Base-by-base conservation (phyloP, 192 early-diverging fungal species). In the Jimgerdemannia flammicorona region DNA sequence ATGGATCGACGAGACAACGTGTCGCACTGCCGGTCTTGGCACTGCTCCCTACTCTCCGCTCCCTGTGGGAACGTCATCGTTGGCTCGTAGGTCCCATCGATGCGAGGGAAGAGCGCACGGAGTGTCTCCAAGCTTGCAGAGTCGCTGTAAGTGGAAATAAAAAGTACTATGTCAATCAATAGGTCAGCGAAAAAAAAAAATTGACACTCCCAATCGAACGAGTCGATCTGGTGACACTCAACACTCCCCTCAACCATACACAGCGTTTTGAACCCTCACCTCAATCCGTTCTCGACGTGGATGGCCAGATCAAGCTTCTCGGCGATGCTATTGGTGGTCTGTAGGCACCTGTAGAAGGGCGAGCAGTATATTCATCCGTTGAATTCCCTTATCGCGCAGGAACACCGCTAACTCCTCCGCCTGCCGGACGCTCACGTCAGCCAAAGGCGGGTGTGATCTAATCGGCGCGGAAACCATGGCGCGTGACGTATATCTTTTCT, bases 391-490 rank as follows among this genome's bases (percentile, higher is more conserved):
- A 19, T 74, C 72, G 41, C 70, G 73, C 2, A 80, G 70, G 42
- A 54, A 74, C 4, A 42, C 18, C 39, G 69, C 69, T 19, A 77
- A 41, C 39, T 80, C 79, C 20, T 70, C 20, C 44, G 79, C 75
- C 69, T 80, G 79, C 42, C 71, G 39, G 67, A 42, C 54, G 43
- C 79, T 75, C 3, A 54, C 29, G 17, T 66, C 42, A 7, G 67
- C 64, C 8, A 80, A 63, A 43, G 75, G 69, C 17, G 75, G 69
- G 72, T n/a, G 70, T 77, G 6, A 74, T 70, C 79, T 72, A 80
- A 42, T 80, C 79, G 11, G 72, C 76, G 14, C 75, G 75, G 70
- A 74, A 80, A 7, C 79, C 79, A 64, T 80, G 79, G 63, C 75
- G 75, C 40, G 76, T 77, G 49, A 80, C 67, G 49, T 68, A 77